phyloP scores from a whole-genome alignment of 805 yeast species.

The Ogataea kodamae region DNA sequence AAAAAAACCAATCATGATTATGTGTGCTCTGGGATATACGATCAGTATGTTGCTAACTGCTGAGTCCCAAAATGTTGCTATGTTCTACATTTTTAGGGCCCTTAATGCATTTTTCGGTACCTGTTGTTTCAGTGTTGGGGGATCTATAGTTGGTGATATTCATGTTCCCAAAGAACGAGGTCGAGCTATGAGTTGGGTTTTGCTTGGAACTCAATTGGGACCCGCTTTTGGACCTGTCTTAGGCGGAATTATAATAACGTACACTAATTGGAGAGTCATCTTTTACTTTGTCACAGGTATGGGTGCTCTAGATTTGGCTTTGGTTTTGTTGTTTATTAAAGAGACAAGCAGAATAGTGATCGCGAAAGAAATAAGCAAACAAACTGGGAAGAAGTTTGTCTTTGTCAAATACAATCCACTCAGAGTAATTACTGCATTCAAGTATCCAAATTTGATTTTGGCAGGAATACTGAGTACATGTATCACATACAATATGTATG shows the following conservation, averaged over 20 bases:
- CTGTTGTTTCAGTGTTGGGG: conserved; percentile 52
- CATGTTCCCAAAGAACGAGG: conserved; percentile 50
- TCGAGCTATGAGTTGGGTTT: conserved; percentile 44
- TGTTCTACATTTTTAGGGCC: conserved; percentile 52
- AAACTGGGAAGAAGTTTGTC: conserved; percentile 37
- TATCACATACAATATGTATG: conserved; percentile 48
- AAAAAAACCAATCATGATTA: conserved; percentile 40
- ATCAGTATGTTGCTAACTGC: conserved; percentile 32
- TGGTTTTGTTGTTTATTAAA: conserved; percentile 39
- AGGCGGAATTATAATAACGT: conserved; percentile 52
- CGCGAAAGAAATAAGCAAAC: conserved; percentile 26
- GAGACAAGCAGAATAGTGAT: conserved; percentile 41
- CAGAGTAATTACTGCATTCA: conserved; percentile 40
- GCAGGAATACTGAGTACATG: conserved; percentile 42
- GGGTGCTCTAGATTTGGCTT: conserved; percentile 35
- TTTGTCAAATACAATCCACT: conserved; percentile 46
- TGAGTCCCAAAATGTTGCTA: conserved; percentile 47
- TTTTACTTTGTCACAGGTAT: conserved; percentile 48
- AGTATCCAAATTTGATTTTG: conserved; percentile 40
- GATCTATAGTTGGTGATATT: conserved; percentile 48
- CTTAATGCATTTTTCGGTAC: conserved; percentile 53
- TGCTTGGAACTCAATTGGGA: conserved; percentile 51
- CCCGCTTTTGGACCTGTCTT: conserved; percentile 51
- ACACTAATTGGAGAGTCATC: conserved; percentile 50
- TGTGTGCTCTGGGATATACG: conserved; percentile 35